Percentiles rank a stretch among this genome's conserved stretches.
Conservation (phyloP, 192 early-diverging fungal genomes). For the Spizellomyces sp. region DNA sequence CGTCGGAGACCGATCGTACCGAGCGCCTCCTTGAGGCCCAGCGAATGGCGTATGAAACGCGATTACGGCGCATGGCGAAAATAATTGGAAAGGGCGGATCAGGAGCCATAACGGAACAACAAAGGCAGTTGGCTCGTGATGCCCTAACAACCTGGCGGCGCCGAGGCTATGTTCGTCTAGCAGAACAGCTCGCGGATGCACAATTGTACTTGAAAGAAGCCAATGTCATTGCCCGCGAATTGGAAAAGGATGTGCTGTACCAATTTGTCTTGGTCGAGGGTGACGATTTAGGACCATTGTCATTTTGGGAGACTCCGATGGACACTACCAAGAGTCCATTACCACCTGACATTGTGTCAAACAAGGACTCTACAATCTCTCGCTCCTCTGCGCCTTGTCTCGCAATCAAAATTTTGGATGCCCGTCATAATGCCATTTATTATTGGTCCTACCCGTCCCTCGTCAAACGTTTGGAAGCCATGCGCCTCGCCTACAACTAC, state of each 20-base stretch:
- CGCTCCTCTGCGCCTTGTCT: slow-evolving; percentile 29
- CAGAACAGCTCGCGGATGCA: slow-evolving; percentile 27
- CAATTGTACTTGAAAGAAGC: slow-evolving; percentile 77
- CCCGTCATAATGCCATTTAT: slow-evolving; percentile 49
- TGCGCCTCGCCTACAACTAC: slow-evolving; percentile 52
- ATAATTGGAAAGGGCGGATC: slow-evolving; percentile 17
- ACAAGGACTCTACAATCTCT: not conserved
- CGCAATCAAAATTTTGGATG: slow-evolving; percentile 54
- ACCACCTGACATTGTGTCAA: too few species aligned
- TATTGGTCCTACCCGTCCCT: slow-evolving; percentile 70
- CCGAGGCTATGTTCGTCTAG: slow-evolving; percentile 35
- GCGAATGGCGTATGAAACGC: slow-evolving; percentile 52
- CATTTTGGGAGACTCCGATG: slow-evolving; percentile 46
- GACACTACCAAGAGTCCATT: not conserved
- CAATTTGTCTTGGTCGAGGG: slow-evolving; percentile 62
- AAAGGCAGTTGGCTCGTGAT: slow-evolving; percentile 8
- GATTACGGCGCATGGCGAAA: slow-evolving; percentile 49
- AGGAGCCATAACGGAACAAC: not conserved
- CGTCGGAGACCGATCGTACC: slow-evolving; percentile 55
- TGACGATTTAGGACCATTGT: slow-evolving; percentile 4
- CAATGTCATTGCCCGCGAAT: slow-evolving; percentile 84
- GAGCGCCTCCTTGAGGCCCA: slow-evolving; percentile 54
- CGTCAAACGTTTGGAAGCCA: slow-evolving; percentile 58
- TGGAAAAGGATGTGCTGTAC: slow-evolving; percentile 79
- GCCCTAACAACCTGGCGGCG: slow-evolving; percentile 31